A percentile compares a stretch with the other conserved stretches of the same genome.
Conservation (phyloP, 805 yeast genomes). For the Clavispora asparagi region DNA sequence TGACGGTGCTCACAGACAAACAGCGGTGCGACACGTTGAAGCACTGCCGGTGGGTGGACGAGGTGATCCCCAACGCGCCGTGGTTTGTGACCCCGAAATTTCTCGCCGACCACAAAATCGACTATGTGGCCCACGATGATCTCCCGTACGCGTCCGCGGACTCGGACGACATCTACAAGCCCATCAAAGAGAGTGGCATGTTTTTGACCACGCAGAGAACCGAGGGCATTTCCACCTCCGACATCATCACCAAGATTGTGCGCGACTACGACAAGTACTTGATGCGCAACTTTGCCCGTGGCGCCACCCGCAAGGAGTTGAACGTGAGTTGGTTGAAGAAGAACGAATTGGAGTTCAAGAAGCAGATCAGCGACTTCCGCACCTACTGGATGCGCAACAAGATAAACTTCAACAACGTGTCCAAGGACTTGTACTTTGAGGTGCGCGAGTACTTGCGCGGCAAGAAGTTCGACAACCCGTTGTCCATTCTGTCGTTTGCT, state of each 20-base stretch:
- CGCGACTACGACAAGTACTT: conserved; percentile 94
- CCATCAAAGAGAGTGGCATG: conserved; percentile 86
- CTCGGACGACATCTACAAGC: conserved; percentile 86
- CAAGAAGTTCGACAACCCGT: conserved; percentile 28
- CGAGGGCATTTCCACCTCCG: conserved; percentile 93
- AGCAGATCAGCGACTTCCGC: conserved; percentile 83
- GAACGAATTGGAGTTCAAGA: conserved; percentile 90
- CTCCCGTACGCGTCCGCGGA: conserved; percentile 89
- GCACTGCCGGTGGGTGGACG: conserved; percentile 98
- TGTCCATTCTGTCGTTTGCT: conserved; percentile 12
- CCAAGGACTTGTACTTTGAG: conserved; percentile 80
- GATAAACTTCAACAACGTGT: conserved; percentile 60
- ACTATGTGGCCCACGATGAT: conserved; percentile 97
- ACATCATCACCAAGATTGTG: conserved; percentile 90
- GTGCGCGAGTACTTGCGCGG: conserved; percentile 67
- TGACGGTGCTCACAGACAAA: conserved; percentile 82
- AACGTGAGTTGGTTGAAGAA: conserved; percentile 97
- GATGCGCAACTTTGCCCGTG: conserved; percentile 96
- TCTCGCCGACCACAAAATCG: conserved; percentile 72
- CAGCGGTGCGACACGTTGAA: conserved; percentile 88
- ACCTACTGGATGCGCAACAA: conserved; percentile 78
- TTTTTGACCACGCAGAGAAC: conserved; percentile 94
- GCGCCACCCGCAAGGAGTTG: conserved; percentile 93
- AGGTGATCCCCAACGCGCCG: conserved; percentile 90
- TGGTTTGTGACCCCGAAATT: conserved; percentile 91